A percentile compares a stretch with the other conserved stretches of the same genome.
Evolutionary conservation across 1,284 basidiomycete species (phyloP).

Genomic region (Ustilago curta): DNA sequence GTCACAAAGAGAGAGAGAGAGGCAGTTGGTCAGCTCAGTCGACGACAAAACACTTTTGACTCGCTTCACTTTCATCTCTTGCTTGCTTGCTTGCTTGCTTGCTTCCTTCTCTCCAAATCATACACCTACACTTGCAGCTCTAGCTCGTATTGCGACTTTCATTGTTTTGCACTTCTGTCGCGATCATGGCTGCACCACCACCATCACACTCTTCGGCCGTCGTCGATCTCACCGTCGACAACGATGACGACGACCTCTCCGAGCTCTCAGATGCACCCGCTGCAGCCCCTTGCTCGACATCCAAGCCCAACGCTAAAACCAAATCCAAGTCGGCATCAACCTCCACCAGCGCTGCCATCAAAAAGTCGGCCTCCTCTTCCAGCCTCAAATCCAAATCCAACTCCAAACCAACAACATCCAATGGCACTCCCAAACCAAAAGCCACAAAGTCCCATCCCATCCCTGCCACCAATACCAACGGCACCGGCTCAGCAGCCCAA

Average conservation of each 20-base stretch:
- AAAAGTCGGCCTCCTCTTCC: constrained; percentile 32
- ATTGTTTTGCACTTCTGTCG: neutral
- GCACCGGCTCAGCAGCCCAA: neutral
- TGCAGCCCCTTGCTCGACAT: neutral
- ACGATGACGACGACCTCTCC: constrained; percentile 31
- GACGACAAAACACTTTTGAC: too few species aligned
- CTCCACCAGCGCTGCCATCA: constrained; percentile 1
- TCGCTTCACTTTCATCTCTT: too few species aligned
- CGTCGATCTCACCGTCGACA: constrained; percentile 37
- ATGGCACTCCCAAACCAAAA: constrained; percentile 16
- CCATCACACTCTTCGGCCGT: constrained; percentile 10
- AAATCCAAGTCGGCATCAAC: constrained; percentile 3
- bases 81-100: neutral
- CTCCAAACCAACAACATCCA: constrained; percentile 8
- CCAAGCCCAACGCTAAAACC: constrained; percentile 15
- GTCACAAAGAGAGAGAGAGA: too few species aligned
- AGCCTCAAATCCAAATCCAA: constrained; percentile 2
- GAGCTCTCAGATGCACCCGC: constrained; percentile 34
- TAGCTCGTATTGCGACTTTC: neutral
- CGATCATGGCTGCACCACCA: constrained; percentile 9
- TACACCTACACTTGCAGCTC: neutral
- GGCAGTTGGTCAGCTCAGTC: too few species aligned
- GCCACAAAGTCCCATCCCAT: constrained; percentile 32
- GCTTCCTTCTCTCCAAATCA: neutral
- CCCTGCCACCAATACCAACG: constrained; percentile 2